Conservation (phyloP, 2,329 filamentous ascomycete genomes). For the Colletotrichum eremochloae region DNA sequence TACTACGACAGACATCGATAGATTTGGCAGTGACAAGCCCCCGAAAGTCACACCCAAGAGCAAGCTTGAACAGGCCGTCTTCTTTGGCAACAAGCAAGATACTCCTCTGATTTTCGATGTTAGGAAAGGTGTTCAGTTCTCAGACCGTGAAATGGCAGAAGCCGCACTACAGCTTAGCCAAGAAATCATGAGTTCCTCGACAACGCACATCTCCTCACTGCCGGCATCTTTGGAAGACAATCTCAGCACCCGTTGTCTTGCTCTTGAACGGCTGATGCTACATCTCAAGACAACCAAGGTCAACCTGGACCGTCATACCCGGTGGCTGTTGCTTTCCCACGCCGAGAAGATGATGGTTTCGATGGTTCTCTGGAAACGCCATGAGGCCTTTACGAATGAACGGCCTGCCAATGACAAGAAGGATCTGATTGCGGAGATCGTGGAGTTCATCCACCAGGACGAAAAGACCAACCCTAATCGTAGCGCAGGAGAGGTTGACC, state of each 20-base stretch:
- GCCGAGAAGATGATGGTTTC: conserved; percentile 92
- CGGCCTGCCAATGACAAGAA: conserved; percentile 73
- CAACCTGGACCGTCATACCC: conserved; percentile 74
- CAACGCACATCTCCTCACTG: conserved; percentile 78
- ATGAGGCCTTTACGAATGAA: conserved; percentile 76
- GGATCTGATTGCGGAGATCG: conserved; percentile 79
- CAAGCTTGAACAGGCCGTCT: conserved; percentile 94
- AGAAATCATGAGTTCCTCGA: conserved; percentile 84
- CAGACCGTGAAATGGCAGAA: conserved; percentile 76
- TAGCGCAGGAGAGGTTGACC: conserved; percentile 79
- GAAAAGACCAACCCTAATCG: conserved; percentile 77
- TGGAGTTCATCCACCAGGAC: conserved; percentile 81
- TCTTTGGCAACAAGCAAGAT: conserved; percentile 84
- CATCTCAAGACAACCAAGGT: conserved; percentile 77
- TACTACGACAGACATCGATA: conserved; percentile 69
- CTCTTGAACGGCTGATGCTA: conserved; percentile 80
- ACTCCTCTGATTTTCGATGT: conserved; percentile 91
- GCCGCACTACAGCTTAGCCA: conserved; percentile 84
- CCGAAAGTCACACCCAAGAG: conserved; percentile 83
- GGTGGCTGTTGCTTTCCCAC: conserved; percentile 87
- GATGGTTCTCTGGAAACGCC: conserved; percentile 81
- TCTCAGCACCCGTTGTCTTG: conserved; percentile 78
- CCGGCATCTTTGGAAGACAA: conserved; percentile 86
- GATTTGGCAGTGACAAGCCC: conserved; percentile 69
- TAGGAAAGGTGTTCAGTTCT: conserved; percentile 75